Evolutionary conservation across 495 filamentous ascomycete genomes (phyloP).

Genomic region (Chaetomium fimeti): DNA sequence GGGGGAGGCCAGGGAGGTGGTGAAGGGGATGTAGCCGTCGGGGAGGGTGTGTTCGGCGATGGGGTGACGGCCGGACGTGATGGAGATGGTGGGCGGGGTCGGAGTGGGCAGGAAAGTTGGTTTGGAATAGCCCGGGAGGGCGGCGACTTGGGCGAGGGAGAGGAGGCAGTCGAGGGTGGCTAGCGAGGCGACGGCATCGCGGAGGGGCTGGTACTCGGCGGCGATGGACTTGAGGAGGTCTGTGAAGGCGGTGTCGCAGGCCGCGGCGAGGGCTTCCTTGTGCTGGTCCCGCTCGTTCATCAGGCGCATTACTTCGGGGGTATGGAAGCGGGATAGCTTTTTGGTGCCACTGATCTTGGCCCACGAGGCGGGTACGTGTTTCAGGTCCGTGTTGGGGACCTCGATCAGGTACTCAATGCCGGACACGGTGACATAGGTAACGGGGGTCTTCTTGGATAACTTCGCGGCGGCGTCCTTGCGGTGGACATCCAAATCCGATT

Average conservation of each 20-base stretch:
- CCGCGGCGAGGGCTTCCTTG: constrained; percentile 86
- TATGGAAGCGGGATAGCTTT: constrained; percentile 88
- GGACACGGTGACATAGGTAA: constrained; percentile 75
- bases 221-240: constrained; percentile 69
- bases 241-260: constrained; percentile 83
- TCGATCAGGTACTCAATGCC: constrained; percentile 96
- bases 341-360: constrained; percentile 92
- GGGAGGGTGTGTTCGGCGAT: constrained; percentile 93
- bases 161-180: constrained; percentile 87
- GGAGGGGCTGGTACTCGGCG: constrained; percentile 78
- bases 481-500: constrained; percentile 80
- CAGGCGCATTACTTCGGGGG: constrained; percentile 78
- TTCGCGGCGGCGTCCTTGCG: constrained; percentile 67
- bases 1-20: constrained; percentile 62
- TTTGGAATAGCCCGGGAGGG: constrained; percentile 85
- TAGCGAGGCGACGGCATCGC: constrained; percentile 82
- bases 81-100: constrained; percentile 64
- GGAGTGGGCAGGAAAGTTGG: constrained; percentile 64
- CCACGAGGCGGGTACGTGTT: constrained; percentile 90
- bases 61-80: constrained; percentile 81
- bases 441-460: constrained; percentile 62
- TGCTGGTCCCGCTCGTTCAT: constrained; percentile 91
- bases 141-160: constrained; percentile 78
- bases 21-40: constrained; percentile 88
- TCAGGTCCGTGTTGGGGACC: constrained; percentile 74